Evolutionary conservation across 2,329 filamentous ascomycete species (phyloP).

Genomic region (Colletotrichum eremochloae): DNA sequence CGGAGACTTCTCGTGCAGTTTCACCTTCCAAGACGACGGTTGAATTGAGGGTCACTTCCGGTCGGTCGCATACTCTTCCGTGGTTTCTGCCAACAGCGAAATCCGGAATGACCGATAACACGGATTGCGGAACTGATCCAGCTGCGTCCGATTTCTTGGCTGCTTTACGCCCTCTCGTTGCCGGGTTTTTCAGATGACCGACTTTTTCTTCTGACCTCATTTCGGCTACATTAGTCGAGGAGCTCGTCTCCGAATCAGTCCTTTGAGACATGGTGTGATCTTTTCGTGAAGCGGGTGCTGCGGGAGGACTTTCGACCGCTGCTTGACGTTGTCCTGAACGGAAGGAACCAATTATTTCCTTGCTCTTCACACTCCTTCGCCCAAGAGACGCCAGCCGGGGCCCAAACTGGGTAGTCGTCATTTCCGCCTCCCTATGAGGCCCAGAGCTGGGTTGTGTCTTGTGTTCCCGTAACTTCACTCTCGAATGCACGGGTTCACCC

Average conservation of each 20-base stretch:
- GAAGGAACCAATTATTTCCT: conserved; percentile 60
- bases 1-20: conserved; percentile 50
- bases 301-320: not conserved
- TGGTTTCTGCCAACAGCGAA: not conserved
- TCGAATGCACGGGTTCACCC: not conserved
- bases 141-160: conserved; percentile 65
- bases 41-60: not conserved
- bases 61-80: not conserved
- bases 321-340: not conserved
- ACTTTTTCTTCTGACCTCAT: not conserved
- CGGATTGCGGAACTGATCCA: conserved; percentile 59
- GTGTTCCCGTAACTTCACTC: not conserved
- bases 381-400: conserved; percentile 57
- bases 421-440: not conserved
- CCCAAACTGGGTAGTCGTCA: conserved; percentile 28
- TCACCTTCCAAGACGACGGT: not conserved
- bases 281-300: not conserved
- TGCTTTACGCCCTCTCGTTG: conserved; percentile 66
- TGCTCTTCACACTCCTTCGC: conserved; percentile 60
- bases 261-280: not conserved
- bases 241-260: not conserved
- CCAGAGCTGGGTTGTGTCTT: not conserved
- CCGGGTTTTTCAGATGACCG: conserved; percentile 55
- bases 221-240: not conserved
- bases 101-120: conserved; percentile 49